Base-by-base conservation (phyloP, 2,329 filamentous ascomycete genomes). In the Bimuria novae-zelandiae region DNA sequence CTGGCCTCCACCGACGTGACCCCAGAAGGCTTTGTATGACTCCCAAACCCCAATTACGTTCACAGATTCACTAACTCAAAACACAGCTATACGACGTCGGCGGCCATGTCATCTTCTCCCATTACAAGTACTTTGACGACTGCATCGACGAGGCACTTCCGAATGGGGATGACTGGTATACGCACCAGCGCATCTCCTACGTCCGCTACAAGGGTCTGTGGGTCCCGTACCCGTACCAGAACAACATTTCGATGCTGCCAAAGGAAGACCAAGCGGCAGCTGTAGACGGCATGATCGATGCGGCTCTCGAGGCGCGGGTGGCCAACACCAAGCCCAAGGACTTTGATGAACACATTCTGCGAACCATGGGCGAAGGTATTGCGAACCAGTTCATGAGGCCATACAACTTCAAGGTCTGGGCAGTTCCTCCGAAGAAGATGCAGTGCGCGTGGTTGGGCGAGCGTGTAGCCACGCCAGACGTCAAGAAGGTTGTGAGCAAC, bases 81-180 rank as follows among this genome's bases (percentile, higher is more conserved):
- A 41, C 11, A 5, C 57, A 73, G 93, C 86, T 99, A 69, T 99
- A 97, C 84, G 94, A 99, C 79, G 94, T 99, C 68, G 92, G 92
- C 75, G 92, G 92, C 68, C 92, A 97, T 79, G 92, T 97, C 79
- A 97, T 97, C 80, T 97, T 97, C 85, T 97, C 92, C 68, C 92
- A 97, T 85, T 99, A 99, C 89, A 97, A 97, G 82, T 99, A 99
- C 86, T 99, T 99, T 76, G 94, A 99, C 80, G 94, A 99, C 82
- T 95, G 90, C 82, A 88, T 99, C 74, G 85, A 97, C 76, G 94
- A 99, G 83, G 94, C 94, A 48, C 87, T 99, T 36, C 94, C 94
- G 69, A 91, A 91, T 72, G 86, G 92, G 54, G 88, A 90, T 55
- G 94, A 99, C 81, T 99, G 94, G 94, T 97, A 89, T 80, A 90